phyloP scores from a whole-genome alignment of 1,284 basidiomycete species.

The Afroboletus lepidellus region DNA sequence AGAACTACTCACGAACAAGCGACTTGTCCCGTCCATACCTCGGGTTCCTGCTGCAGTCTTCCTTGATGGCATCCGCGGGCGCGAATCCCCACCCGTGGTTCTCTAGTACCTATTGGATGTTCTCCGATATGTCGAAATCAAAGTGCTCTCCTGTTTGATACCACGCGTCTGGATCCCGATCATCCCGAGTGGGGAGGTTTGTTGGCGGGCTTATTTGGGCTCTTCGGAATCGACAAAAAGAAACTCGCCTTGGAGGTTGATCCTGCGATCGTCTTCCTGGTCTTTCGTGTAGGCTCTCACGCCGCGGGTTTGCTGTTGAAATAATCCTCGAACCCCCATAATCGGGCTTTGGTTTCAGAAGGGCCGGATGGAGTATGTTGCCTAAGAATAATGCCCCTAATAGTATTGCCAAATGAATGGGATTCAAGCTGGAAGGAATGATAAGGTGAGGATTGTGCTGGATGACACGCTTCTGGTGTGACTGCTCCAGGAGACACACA shows the following conservation, averaged over 20 bases:
- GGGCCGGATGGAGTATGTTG: conserved; percentile 65
- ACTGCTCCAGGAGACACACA: conserved; percentile 3
- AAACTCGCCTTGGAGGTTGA: conserved; percentile 51
- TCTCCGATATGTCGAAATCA: conserved; percentile 16
- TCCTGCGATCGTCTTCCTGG: conserved; percentile 48
- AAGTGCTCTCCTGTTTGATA: conserved; percentile 43
- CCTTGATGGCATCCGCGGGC: conserved; percentile 19
- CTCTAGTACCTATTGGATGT: conserved; percentile 16
- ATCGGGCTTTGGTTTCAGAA: conserved; percentile 56
- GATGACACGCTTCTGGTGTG: too few species aligned
- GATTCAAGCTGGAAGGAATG: conserved; percentile 57
- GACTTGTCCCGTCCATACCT: conserved; percentile 25
- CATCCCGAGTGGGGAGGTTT: conserved; percentile 24
- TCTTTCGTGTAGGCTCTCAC: conserved; percentile 62
- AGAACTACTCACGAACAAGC: conserved; percentile 13
- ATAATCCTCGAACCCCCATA: conserved; percentile 48
- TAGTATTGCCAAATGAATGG: conserved; percentile 54
- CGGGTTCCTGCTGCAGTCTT: conserved; percentile 18
- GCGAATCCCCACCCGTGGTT: too few species aligned
- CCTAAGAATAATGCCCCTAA: conserved; percentile 49
- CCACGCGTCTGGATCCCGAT: conserved; percentile 28
- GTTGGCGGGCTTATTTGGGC: conserved; percentile 18
- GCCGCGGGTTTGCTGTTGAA: conserved; percentile 58
- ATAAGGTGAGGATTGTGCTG: conserved; percentile 59
- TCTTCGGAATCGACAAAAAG: conserved; percentile 2